Evolutionary conservation across 306 rosid genomes (phyloP), one percentile per base, ranked within the genome.

Genomic region (Prunus mongolica): DNA sequence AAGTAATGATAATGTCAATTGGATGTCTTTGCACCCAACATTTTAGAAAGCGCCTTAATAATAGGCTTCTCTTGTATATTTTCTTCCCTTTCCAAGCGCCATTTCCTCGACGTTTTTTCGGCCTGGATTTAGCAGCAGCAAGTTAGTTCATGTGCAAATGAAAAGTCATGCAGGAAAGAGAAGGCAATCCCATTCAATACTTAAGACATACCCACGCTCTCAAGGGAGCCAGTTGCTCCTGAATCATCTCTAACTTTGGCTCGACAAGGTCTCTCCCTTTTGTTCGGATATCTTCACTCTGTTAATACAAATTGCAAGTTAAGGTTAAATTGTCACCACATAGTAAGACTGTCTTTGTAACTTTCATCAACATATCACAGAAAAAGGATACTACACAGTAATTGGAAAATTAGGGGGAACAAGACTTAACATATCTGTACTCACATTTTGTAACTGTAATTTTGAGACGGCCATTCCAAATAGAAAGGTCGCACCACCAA

Each of bases 401-500:
- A 71, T 18, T 7, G 65, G 67, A 78, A 58, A 34, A 5, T 14
- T 22, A 30, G 69, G 69, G 49, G 58, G 67, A 55, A 67, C 66
- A 65, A 79, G 67, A 69, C 13, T 76, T 41, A 68, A 62, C n/a
- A 62, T 73, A 67, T 27, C 55, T 67, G 72, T 56, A 84, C 89
- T 89, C 81, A 95, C 96, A 72, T 71, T 80, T 44, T 87, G 79
- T 82, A 92, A 45, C 28, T 95, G 92, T 67, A 95, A 84, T 83
- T 85, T 90, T 71, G 96, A 95, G 65, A 82, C 79, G 20, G 81
- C 91, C 73, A 71, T 51, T 75, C 96, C 96, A 72, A 92, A 75
- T 56, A 90, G 75, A 62, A 94, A 68, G 72, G 96, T 76, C 83
- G 86, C 82, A 71, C 96, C 89, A 62, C 98, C 98, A 76, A 92